phyloP scores from a whole-genome alignment of 2,329 filamentous ascomycete species.

The Phialophora expanda region DNA sequence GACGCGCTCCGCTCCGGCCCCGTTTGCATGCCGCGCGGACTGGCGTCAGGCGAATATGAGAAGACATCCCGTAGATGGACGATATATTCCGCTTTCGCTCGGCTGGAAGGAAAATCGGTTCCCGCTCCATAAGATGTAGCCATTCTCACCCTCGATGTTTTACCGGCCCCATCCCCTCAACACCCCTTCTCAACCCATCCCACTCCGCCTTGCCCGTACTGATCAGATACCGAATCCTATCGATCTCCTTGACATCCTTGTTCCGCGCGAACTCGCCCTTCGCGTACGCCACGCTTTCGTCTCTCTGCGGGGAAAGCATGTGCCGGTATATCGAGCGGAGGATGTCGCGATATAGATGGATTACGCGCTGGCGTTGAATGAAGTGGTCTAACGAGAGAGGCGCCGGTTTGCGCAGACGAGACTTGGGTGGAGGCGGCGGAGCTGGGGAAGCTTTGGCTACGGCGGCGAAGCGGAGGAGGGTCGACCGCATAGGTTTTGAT shows the following conservation, averaged over 20 bases:
- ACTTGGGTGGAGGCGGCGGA: not conserved
- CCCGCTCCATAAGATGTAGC: not conserved
- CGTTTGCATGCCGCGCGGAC: too few relatives aligned
- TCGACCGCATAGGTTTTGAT: slow-evolving; percentile 1
- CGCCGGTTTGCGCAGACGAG: slow-evolving; percentile 21
- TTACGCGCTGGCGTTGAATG: slow-evolving; percentile 50
- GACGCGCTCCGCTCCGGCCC: not conserved
- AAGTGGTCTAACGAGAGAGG: slow-evolving; percentile 43
- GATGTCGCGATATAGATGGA: slow-evolving; percentile 53
- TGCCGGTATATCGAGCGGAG: slow-evolving; percentile 49
- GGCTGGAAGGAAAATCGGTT: not conserved
- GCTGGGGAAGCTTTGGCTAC: not conserved
- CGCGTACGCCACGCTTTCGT: slow-evolving; percentile 51
- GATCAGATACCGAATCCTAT: slow-evolving; percentile 53
- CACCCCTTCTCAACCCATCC: slow-evolving; percentile 54
- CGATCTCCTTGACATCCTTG: slow-evolving; percentile 49
- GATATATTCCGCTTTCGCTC: not conserved
- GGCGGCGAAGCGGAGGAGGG: slow-evolving; percentile 6
- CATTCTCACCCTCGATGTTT: slow-evolving; percentile 1
- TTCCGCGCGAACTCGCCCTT: slow-evolving; percentile 53
- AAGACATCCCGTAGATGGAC: not conserved
- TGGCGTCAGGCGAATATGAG: not conserved
- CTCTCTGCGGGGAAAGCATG: slow-evolving; percentile 36
- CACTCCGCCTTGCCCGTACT: slow-evolving; percentile 56
- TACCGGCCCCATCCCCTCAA: slow-evolving; percentile 49